Evolutionary conservation across 2,329 filamentous ascomycete genomes (phyloP).

Genomic region (Aureobasidium sp.): DNA sequence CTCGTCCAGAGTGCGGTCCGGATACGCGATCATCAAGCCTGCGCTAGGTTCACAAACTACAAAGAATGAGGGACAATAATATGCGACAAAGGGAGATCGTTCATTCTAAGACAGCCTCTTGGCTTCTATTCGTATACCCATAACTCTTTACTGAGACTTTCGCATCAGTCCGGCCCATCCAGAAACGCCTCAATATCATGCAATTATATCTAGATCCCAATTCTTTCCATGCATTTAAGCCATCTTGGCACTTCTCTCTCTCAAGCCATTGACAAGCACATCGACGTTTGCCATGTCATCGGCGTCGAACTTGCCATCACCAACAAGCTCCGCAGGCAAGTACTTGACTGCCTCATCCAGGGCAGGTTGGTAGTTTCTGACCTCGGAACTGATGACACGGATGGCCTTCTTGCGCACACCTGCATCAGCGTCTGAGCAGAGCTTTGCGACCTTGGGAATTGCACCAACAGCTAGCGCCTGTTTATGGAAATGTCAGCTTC

Average conservation of each 20-base stretch:
- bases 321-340: conserved; percentile 55
- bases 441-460: conserved; percentile 59
- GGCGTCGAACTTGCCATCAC: conserved; percentile 60
- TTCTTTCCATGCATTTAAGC: background rate
- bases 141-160: background rate
- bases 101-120: background rate
- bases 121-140: conserved; percentile 4
- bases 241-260: conserved; percentile 20
- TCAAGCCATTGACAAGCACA: conserved; percentile 27
- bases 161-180: background rate
- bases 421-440: conserved; percentile 56
- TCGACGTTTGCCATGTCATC: conserved; percentile 83
- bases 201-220: background rate
- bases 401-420: conserved; percentile 78
- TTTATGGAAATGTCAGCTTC: background rate
- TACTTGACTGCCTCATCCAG: conserved; percentile 59
- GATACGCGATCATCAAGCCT: background rate
- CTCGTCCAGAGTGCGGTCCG: background rate
- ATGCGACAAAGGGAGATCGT: background rate
- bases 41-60: background rate
- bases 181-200: background rate
- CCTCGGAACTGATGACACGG: conserved; percentile 77
- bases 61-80: background rate
- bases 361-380: conserved; percentile 81
- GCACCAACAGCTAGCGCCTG: conserved; percentile 56